Base-by-base conservation (phyloP, 2,329 filamentous ascomycete genomes). In the Diaporthe sp. region DNA sequence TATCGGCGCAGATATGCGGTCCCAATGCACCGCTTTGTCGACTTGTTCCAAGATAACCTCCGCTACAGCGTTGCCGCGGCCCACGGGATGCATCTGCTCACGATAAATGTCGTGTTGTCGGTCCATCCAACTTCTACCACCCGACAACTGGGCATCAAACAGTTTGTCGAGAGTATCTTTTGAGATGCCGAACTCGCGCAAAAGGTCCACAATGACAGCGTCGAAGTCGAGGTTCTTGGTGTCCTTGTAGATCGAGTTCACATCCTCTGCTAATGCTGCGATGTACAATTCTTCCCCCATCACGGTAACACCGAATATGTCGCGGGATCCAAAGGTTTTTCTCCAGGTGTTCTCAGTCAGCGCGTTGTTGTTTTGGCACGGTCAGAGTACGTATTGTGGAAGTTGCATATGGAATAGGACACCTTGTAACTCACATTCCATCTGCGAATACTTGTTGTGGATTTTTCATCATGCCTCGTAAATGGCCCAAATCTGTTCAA, bases 141-240 rank as follows among this genome's bases (percentile, higher is more conserved):
- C 54, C 1, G 30, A 57, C 54, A 57, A n/a, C 30, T 57, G 54
- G 8, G 54, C 54, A 10, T 57, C 54, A 22, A 57, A 57, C 9
- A 57, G 54, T 30, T 57, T 57, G 54, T 57, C 54, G 30, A 57
- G 54, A 6, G 54, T 57, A 35, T 57, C 54, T 13, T 35, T 57
- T 22, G 54, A 57, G 54, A 57, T 9, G 17, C 54, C 30, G 30
- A 57, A 57, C 22, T 57, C 54, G 54, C 54, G 54, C 30, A 57
- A 35, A 35, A 57, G 54, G 28, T 57, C 54, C 30, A 13, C 30
- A 35, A 57, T 57, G 19, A 57, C 54, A 19, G 54, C 54, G 30
- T 57, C 54, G 4, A 57, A 57, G 54, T 57, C 54, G 30, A 57
- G 54, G 8, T 57, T 57, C n/a, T 57, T 57, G 54, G 54, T 57